phyloP scores from a whole-genome alignment of 352 stramenopile genomes.

The Phytophthora cajani region DNA sequence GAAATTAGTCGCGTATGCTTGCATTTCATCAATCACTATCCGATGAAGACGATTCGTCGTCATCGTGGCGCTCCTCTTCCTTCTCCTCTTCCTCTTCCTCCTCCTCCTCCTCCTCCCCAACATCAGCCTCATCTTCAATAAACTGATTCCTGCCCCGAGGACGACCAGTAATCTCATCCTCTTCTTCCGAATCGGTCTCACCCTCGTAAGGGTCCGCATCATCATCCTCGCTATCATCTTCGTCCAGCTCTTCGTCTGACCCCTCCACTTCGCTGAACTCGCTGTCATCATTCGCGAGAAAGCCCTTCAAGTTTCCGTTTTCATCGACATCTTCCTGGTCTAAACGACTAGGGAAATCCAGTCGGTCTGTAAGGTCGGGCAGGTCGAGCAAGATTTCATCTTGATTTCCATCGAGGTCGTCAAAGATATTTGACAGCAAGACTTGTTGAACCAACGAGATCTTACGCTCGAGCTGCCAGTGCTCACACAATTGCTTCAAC shows the following conservation, averaged over 20 bases:
- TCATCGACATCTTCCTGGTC: slow-evolving; percentile 85
- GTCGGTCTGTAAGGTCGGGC: slow-evolving; percentile 54
- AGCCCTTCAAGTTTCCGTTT: slow-evolving; percentile 79
- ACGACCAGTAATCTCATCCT: slow-evolving; percentile 37
- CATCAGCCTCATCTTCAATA: slow-evolving; percentile 82
- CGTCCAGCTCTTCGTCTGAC: slow-evolving; percentile 48
- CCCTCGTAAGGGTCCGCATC: slow-evolving; percentile 58
- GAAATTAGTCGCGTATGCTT: background rate
- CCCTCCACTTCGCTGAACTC: slow-evolving; percentile 64
- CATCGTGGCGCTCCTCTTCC: slow-evolving; percentile 28
- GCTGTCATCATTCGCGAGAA: slow-evolving; percentile 74
- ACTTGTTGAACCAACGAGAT: slow-evolving; percentile 73
- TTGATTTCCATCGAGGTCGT: slow-evolving; percentile 85
- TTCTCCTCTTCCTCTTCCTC: slow-evolving; percentile 59
- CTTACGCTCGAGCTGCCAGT: slow-evolving; percentile 75
- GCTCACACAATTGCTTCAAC: slow-evolving; percentile 59
- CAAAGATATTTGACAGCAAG: slow-evolving; percentile 75
- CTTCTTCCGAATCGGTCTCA: slow-evolving; percentile 77
- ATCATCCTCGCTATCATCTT: slow-evolving; percentile 49
- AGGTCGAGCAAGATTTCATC: slow-evolving; percentile 75
- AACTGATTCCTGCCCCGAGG: slow-evolving; percentile 58
- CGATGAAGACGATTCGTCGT: slow-evolving; percentile 27
- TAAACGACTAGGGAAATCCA: slow-evolving; percentile 85
- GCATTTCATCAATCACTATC: slow-evolving; percentile 35
- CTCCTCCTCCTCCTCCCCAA: slow-evolving; percentile 56